phyloP scores from a whole-genome alignment of 148 eudicot species.

The Nepenthes gracilis region DNA sequence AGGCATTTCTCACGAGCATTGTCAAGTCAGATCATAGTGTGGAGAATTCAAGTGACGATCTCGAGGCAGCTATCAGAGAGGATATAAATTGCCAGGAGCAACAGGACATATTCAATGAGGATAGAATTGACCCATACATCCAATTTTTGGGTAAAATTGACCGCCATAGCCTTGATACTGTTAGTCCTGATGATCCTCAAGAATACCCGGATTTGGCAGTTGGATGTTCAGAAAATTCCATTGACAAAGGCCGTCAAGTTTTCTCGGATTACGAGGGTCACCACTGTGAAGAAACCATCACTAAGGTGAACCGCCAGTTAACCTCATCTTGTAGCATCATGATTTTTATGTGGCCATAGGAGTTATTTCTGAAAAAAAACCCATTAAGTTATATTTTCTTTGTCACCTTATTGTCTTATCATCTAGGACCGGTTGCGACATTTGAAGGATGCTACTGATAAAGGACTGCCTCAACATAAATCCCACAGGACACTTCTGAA shows the following conservation, averaged over 20 bases:
- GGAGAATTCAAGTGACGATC: constrained; percentile 1
- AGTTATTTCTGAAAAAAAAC: no score
- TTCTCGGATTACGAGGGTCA: no score
- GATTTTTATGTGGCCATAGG: no score
- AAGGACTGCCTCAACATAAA: constrained; percentile 19
- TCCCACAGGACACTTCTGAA: constrained; percentile 29
- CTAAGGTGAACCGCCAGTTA: no score
- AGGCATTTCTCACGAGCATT: constrained; percentile 5
- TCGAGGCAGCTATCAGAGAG: constrained; percentile 2
- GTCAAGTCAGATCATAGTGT: constrained; percentile 6
- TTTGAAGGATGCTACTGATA: constrained; percentile 4
- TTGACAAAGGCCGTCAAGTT: no score
- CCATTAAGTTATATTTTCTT: not conserved
- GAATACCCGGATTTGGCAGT: no score
- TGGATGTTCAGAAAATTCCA: no score
- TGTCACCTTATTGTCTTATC: not conserved
- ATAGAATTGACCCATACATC: not conserved
- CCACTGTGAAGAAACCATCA: no score
- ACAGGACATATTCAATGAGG: not conserved
- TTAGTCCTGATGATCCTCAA: no score
- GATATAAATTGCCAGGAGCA: not conserved
- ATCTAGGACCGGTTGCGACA: constrained; percentile 16
- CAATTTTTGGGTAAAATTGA: not conserved
- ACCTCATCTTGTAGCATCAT: no score
- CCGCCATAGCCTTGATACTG: no score